Percentiles rank a stretch among this genome's conserved stretches.
These are phyloP conservation scores for Pseudogymnoascus sp. DNA, from an alignment of 2,329 filamentous ascomycete species.

Conservation along the genomic window DNA sequence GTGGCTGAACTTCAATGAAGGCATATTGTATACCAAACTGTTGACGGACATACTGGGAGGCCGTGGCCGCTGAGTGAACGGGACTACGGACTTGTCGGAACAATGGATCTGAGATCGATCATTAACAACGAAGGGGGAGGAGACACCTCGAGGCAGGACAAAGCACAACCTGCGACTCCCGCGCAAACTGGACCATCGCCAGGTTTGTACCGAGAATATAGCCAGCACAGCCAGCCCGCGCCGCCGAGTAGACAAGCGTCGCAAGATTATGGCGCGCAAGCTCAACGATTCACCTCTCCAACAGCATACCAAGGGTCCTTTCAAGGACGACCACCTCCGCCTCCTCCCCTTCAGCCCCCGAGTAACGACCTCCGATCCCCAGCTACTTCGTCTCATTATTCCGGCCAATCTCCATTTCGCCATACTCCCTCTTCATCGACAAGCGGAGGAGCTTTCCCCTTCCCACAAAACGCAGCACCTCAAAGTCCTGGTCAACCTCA, in stretches of 20 bases:
- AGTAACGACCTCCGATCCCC: slow-evolving; percentile 38
- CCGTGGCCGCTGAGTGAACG: slow-evolving; percentile 2
- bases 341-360: slow-evolving; percentile 38
- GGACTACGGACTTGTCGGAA: slow-evolving; percentile 11
- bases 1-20: slow-evolving; percentile 9
- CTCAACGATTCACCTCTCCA: slow-evolving; percentile 28
- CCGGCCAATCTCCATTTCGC: slow-evolving; percentile 31
- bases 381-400: slow-evolving; percentile 31
- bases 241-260: slow-evolving; percentile 30
- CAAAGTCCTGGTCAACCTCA: slow-evolving; percentile 31
- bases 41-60: slow-evolving; percentile 4
- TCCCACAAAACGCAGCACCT: slow-evolving; percentile 28
- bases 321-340: slow-evolving; percentile 30
- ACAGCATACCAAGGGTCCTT: slow-evolving; percentile 28
- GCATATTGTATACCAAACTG: background rate
- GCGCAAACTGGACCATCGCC: slow-evolving; percentile 25
- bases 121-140: slow-evolving; percentile 40
- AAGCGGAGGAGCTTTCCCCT: slow-evolving; percentile 27
- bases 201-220: slow-evolving; percentile 29
- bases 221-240: slow-evolving; percentile 24
- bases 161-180: slow-evolving; percentile 29
- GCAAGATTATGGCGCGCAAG: slow-evolving; percentile 28
- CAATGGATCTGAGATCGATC: slow-evolving; percentile 48
- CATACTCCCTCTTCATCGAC: slow-evolving; percentile 28
- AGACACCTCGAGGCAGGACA: slow-evolving; percentile 24